Evolutionary conservation across 768 basidiomycete genomes (phyloP), one percentile per base, ranked within the genome.

Genomic region (Tricholoma bakamatsutake): DNA sequence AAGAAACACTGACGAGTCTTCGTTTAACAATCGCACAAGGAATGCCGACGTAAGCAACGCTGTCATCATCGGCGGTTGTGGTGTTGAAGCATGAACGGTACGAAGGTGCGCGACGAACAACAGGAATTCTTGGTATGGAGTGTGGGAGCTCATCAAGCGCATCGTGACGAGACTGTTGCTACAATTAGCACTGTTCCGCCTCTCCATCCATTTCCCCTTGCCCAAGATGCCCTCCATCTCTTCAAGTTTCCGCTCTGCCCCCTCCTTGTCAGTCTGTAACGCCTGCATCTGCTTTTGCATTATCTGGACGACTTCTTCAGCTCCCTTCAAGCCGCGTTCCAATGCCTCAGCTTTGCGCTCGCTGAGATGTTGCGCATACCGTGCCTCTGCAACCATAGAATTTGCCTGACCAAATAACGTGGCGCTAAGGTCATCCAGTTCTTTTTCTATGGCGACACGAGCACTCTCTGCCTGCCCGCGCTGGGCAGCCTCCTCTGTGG

Each of bases 351-450:
- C 83, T 64, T 90, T 89, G 40, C 85, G 78, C 64, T 93, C 80
- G 76, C 89, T 86, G 58, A 76, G 66, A 34, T 76, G 70, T 58
- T 67, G 74, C 4, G 87, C 85, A 57, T 85, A 79, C 13, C 94
- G 81, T 18, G 95, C 96, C 66, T 93, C 89, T 0, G 91, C 93
- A n/a, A 98, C 96, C 97, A 99, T 99, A 5, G 80, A 86, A 68
- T 99, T 98, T 5, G 96, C 96, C 71, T 97, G 88, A 51, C 83
- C 81, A 65, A 99, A 99, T 15, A 99, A 75, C 48, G 75, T 81
- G 13, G 93, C 93, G 59, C 93, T 93, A 58, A 99, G 84, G 68
- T 96, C 92, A 66, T 97, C 94, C 50, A 99, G 76, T 58, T 99
- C 96, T 72, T 88, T 84, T 75, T 99, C 96, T 50, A 99, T 96